Evolutionary conservation across 176 grass and related monocot species (phyloP), one percentile per base, ranked within the genome.

Genomic region (Hsuehochloa calcarea): DNA sequence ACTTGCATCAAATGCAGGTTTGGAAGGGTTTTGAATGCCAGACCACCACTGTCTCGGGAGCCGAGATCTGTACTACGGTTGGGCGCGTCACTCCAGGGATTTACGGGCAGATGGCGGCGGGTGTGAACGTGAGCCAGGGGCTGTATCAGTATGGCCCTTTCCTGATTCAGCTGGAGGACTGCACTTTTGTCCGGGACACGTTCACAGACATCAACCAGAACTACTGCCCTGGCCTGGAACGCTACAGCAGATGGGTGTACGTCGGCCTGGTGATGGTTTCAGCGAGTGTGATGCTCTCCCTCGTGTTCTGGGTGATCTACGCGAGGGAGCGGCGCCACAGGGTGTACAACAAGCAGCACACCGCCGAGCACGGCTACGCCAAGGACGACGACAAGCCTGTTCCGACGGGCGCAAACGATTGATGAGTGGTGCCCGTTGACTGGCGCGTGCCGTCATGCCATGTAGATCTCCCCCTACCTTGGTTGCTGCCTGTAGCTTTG

Each of bases 241-340:
- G 74, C 23, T 93, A 96, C 84, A 94, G 91, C 89, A 92, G 80
- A 63, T 92, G 87, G 93, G 88, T 96, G 3, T 99, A 96, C 66
- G n/a, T 94, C 0, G 96, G 96, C 5, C 88, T 99, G 23, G 89
- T 89, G 66, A 90, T 94, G 69, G 91, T 96, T 26, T 99, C 96
- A 0, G 9, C 65, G 1, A 88, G 91, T 0, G 91, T 99, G 69
- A 99, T 94, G 93, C 74, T 96, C 23, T 99, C 96, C 0, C 74
- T 94, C 6, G 85, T 92, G 5, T 99, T 96, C 85, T 99, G 96
- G 93, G 79, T 99, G 56, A 74, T 99, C 69, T 96, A 94, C 34
- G 93, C 91, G 0, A 80, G 93, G 81, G 96, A 99, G 88, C 89
- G 93, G 84, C 91, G 91, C 35, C 93, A 99, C 89, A 76, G 91